Evolutionary conservation across 164 flowering plant species (phyloP).

Genomic region (Litsea cubeba): DNA sequence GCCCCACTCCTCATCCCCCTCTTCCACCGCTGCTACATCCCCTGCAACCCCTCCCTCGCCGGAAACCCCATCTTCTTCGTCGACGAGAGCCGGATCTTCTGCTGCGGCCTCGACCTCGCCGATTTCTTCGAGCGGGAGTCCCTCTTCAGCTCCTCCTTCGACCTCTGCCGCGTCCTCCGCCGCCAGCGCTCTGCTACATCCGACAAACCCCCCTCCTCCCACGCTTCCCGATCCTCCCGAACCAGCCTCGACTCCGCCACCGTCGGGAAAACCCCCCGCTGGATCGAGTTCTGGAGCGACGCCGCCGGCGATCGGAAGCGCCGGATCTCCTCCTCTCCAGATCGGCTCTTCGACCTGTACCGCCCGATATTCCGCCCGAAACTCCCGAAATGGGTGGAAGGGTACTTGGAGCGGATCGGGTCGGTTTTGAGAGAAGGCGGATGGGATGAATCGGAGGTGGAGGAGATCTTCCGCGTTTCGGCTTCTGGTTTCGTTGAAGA

Average conservation of each 20-base stretch:
- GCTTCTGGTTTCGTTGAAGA: constrained; percentile 42
- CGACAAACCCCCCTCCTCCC: neutral
- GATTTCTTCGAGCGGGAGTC: constrained; percentile 86
- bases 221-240: constrained; percentile 38
- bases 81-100: constrained; percentile 68
- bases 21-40: constrained; percentile 88
- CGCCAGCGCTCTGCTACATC: constrained; percentile 6
- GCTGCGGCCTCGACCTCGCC: constrained; percentile 78
- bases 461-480: constrained; percentile 65
- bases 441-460: constrained; percentile 81
- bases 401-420: constrained; percentile 63
- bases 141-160: constrained; percentile 25
- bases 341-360: constrained; percentile 46
- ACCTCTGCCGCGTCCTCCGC: constrained; percentile 26
- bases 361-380: constrained; percentile 21
- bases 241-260: constrained; percentile 48
- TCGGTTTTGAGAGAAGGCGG: constrained; percentile 76
- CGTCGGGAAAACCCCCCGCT: constrained; percentile 55
- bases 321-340: constrained; percentile 60
- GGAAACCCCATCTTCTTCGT: constrained; percentile 92
- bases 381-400: constrained; percentile 71
- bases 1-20: constrained; percentile 85
- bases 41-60: constrained; percentile 73
- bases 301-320: constrained; percentile 67
- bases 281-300: constrained; percentile 99